These are phyloP conservation scores for Globisporangium parvum DNA, from an alignment of 352 stramenopile species.

Conservation along the genomic window DNA sequence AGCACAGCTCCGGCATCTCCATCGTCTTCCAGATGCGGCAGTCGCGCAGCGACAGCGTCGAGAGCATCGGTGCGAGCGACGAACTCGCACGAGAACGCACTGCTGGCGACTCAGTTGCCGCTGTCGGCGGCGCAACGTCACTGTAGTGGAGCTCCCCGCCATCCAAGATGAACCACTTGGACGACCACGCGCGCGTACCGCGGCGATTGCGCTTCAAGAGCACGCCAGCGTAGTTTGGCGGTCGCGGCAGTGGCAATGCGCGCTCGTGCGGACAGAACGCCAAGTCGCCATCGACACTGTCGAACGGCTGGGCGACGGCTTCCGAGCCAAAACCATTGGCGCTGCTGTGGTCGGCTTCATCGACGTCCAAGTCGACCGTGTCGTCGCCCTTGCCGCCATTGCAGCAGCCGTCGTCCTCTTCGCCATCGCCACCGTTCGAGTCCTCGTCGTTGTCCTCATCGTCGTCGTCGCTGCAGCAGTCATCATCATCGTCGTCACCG, in stretches of 20 bases:
- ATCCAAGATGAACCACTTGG: conserved; percentile 68
- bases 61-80: conserved; percentile 23
- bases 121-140: conserved; percentile 14
- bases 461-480: conserved; percentile 47
- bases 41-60: conserved; percentile 55
- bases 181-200: conserved; percentile 58
- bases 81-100: conserved; percentile 11
- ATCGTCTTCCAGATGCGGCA: conserved; percentile 85
- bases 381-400: conserved; percentile 26
- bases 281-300: conserved; percentile 14
- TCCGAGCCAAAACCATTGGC: conserved; percentile 14
- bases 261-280: conserved; percentile 14
- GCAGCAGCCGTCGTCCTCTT: conserved; percentile 18
- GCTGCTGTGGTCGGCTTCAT: conserved; percentile 29
- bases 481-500: conserved; percentile 32
- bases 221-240: conserved; percentile 44
- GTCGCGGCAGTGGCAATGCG: conserved; percentile 25
- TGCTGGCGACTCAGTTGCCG: conserved; percentile 1
- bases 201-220: conserved; percentile 73
- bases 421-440: neutral
- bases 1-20: conserved; percentile 78
- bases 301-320: conserved; percentile 26
- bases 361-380: conserved; percentile 34
- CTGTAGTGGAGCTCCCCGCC: conserved; percentile 72
- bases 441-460: conserved; percentile 43